Base-by-base conservation (phyloP, 2,329 filamentous ascomycete species). In the Hypoxylon sp. region DNA sequence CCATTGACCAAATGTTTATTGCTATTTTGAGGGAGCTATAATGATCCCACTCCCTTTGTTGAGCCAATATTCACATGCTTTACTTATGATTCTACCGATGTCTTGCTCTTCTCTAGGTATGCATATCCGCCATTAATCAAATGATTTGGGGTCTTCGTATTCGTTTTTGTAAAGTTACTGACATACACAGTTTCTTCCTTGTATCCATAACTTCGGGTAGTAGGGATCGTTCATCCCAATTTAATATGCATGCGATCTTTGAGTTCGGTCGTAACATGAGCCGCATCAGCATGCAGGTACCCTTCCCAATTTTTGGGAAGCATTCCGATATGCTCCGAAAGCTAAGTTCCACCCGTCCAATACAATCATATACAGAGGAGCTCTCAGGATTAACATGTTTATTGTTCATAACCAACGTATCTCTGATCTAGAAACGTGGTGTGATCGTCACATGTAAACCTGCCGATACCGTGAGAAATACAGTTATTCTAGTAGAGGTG, bases 361-460 rank as follows among this genome's bases (percentile, higher is more conserved):
- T 17, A 51, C 43, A 30, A 7, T 30, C 28, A 30, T 7, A 30
- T 7, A 30, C 5, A 9, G 28, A 10, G 25, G 2, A 46, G 5
- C 17, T 21, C 23, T 3, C n/a, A 38, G 36, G 2, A n/a, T 19
- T 11, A 43, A 10, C 6, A 43, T 38, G 5, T 28, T 48, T 30
- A 3, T 7, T 48, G 7, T 28, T 14, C 25, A 52, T 2, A 34
- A 28, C 34, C 21, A 21, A 55, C 3, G 5, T n/a, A 49, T 9
- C 10, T 23, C n/a, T 19, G n/a, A 60, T 45, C n/a, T 32, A 25
- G 19, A 11, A 13, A 60, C 23, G 30, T 69, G 60, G 67, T 48
- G 43, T 52, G 60, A 69, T 41, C 14, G 25, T 62, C 48, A 36
- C 34, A 43, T 23, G 53, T 38, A 36, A 56, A 64, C 49, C 67